Percentiles rank a stretch among this genome's conserved stretches.
phyloP scores from a whole-genome alignment of 2,329 filamentous ascomycete species.

The Nemania sp. region DNA sequence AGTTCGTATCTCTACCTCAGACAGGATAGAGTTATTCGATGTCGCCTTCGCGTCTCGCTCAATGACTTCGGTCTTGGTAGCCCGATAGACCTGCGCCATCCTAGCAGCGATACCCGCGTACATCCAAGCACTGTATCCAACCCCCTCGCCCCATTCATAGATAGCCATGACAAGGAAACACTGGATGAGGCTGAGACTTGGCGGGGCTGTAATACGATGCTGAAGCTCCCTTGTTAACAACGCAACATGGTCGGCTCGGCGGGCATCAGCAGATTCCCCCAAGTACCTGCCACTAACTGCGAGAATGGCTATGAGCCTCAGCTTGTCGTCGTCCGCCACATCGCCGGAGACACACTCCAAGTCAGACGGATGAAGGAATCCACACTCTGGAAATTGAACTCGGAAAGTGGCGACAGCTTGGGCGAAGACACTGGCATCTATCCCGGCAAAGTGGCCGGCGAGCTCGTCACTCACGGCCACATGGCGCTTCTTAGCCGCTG shows the following conservation, averaged over 20 bases:
- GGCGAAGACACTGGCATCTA: constrained; percentile 18
- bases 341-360: constrained; percentile 15
- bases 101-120: constrained; percentile 23
- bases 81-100: constrained; percentile 26
- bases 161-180: constrained; percentile 25
- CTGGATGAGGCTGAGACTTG: constrained; percentile 23
- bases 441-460: constrained; percentile 8
- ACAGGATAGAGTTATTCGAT: constrained; percentile 9
- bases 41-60: constrained; percentile 17
- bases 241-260: constrained; percentile 17
- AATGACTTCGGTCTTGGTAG: constrained; percentile 15
- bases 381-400: constrained; percentile 25
- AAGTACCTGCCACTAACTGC: constrained; percentile 21
- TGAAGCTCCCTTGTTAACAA: constrained; percentile 20
- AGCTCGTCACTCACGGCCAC: constrained; percentile 6
- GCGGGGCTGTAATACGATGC: constrained; percentile 21
- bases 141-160: constrained; percentile 26
- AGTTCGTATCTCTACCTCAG: constrained; percentile 26
- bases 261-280: constrained; percentile 5
- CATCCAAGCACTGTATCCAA: constrained; percentile 26
- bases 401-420: constrained; percentile 20
- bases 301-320: constrained; percentile 24
- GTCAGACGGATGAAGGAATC: constrained; percentile 21
- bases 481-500: constrained; percentile 1
- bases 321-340: constrained; percentile 18